Conservation (phyloP, 352 stramenopile species). For the Lagenidium giganteum region DNA sequence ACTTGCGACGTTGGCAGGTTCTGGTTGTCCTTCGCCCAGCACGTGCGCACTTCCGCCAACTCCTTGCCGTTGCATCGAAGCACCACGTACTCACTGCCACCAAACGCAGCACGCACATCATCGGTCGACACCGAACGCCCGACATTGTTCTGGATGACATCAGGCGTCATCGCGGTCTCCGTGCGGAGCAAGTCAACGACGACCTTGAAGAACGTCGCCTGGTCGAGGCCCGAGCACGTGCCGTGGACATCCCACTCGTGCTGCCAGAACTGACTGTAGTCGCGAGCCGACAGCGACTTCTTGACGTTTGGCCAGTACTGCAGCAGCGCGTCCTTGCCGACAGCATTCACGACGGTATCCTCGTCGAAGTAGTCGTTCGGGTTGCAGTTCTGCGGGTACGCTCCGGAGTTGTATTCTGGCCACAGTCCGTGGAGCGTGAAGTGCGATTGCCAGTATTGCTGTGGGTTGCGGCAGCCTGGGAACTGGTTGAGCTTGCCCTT, state of each 20-base stretch:
- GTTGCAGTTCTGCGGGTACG: slow-evolving; percentile 75
- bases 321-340: slow-evolving; percentile 70
- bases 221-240: slow-evolving; percentile 85
- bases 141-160: slow-evolving; percentile 55
- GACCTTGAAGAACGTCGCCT: slow-evolving; percentile 81
- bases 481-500: slow-evolving; percentile 42
- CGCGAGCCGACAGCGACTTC: slow-evolving; percentile 28
- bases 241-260: slow-evolving; percentile 94
- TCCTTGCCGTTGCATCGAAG: slow-evolving; percentile 17
- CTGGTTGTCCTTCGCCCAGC: slow-evolving; percentile 3
- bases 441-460: slow-evolving; percentile 75
- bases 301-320: slow-evolving; percentile 89
- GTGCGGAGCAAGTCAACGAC: slow-evolving; percentile 78
- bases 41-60: background rate
- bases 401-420: slow-evolving; percentile 64
- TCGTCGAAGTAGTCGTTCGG: slow-evolving; percentile 68
- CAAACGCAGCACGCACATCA: slow-evolving; percentile 34
- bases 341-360: slow-evolving; percentile 38
- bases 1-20: slow-evolving; percentile 5
- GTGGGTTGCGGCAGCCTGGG: slow-evolving; percentile 59
- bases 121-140: slow-evolving; percentile 36
- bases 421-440: slow-evolving; percentile 89
- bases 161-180: slow-evolving; percentile 54
- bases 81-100: slow-evolving; percentile 10
- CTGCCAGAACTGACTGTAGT: slow-evolving; percentile 87